Base-by-base conservation (phyloP, 202 grass and related monocot genomes). In the Zoysia matrella region DNA sequence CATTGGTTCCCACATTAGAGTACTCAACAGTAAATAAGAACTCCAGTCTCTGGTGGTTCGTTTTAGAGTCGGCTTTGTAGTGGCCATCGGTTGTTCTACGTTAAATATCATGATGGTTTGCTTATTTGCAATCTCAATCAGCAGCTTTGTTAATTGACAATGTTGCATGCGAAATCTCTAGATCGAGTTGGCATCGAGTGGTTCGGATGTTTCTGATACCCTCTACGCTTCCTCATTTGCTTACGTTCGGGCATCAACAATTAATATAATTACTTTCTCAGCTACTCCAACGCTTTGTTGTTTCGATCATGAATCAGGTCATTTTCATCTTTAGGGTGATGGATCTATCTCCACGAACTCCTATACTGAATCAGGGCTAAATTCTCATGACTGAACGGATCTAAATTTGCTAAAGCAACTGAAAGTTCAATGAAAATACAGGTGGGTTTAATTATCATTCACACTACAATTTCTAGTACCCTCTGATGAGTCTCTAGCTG, bases 21-120 rank as follows among this genome's bases (percentile, higher is more conserved):
- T 65, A 49, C 42, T 70, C 22, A 30, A 30, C 63, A 70, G 74
- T 70, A 79, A 90, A 83, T 76, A 79, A 80, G 51, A 67, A 52
- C 8, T 11, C 12, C 1, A 65, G 39, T 47, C 10, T 75, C 42
- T 86, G 44, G 4, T 52, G 3, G 50, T 60, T 71, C 49, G 22
- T 43, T 73, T 53, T 82, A 52, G 52, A 71, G 48, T 81, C 44
- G 63, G 47, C 65, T 49, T 13, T 39, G 14, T 74, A 68, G 44
- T 61, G 41, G 55, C 47, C 41, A 66, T 67, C 16, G 6, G 41
- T 41, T 62, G 56, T 54, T 49, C 14, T 44, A 30, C 69, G 61
- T 62, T 60, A 47, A 11, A 45, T n/a, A 9, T 58, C 12, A 7
- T 60, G 77, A 68, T 56, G 52, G 73, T 77, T 78, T 72, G 53